These are phyloP conservation scores for Serendipita vermifera DNA, from an alignment of 768 basidiomycete species.

Conservation along the genomic window DNA sequence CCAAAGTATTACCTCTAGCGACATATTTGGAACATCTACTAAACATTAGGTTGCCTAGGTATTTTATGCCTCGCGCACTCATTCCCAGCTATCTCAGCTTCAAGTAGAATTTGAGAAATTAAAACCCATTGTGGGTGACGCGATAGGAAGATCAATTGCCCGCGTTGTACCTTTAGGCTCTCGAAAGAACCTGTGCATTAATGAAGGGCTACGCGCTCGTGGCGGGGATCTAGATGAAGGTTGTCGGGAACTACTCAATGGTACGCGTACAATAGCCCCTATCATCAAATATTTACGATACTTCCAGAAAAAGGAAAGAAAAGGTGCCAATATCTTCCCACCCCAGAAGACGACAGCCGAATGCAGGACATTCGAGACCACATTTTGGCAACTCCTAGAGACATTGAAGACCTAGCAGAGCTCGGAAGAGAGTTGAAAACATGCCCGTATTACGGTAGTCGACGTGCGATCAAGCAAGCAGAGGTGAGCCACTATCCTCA, in stretches of 20 bases:
- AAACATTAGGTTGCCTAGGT: constrained; percentile 32
- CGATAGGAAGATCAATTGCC: constrained; percentile 21
- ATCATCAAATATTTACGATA: neutral
- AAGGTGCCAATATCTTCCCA: constrained; percentile 67
- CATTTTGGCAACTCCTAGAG: constrained; percentile 74
- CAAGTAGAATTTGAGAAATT: constrained; percentile 72
- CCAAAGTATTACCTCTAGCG: constrained; percentile 24
- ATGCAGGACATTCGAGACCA: constrained; percentile 82
- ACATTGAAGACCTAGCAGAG: constrained; percentile 82
- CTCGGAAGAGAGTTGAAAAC: constrained; percentile 54
- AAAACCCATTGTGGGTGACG: constrained; percentile 18
- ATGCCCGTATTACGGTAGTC: constrained; percentile 89
- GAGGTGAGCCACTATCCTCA: constrained; percentile 40
- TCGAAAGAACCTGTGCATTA: constrained; percentile 84
- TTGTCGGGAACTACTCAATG: constrained; percentile 67
- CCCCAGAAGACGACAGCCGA: constrained; percentile 46
- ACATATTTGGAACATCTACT: neutral
- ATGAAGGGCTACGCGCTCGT: constrained; percentile 55
- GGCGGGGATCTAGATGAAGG: constrained; percentile 67
- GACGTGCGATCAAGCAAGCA: constrained; percentile 78
- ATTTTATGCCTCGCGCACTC: constrained; percentile 89
- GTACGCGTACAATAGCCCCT: constrained; percentile 26
- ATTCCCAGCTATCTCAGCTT: constrained; percentile 88
- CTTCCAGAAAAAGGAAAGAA: constrained; percentile 45
- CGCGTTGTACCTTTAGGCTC: constrained; percentile 81